Evolutionary conservation across 176 grass and related monocot genomes (phyloP).

Genomic region (Lolium multiflorum): DNA sequence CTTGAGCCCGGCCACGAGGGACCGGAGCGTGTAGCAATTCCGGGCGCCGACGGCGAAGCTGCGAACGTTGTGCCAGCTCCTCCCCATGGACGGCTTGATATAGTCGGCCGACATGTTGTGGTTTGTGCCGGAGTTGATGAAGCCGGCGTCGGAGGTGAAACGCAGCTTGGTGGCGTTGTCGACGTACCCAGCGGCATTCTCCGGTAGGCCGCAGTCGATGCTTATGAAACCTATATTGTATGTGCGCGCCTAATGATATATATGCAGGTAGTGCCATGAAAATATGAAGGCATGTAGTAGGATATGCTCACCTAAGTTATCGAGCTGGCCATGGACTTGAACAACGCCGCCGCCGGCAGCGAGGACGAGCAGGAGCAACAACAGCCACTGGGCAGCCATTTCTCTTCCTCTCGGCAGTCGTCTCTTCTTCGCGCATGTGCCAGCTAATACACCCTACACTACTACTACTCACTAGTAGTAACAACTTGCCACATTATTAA

Average conservation of each 20-base stretch:
- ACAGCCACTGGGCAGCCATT: background rate
- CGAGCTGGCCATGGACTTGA: conserved; percentile 32
- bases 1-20: conserved; percentile 45
- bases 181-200: conserved; percentile 35
- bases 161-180: conserved; percentile 39
- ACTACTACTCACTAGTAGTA: too few species aligned
- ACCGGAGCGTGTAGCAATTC: conserved; percentile 65
- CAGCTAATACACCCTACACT: background rate
- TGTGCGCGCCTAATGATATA: background rate
- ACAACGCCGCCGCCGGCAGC: background rate
- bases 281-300: background rate
- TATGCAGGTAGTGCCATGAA: background rate
- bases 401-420: background rate
- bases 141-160: conserved; percentile 44
- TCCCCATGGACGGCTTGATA: background rate
- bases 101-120: conserved; percentile 47
- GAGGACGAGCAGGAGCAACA: conserved; percentile 9
- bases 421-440: background rate
- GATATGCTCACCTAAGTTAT: background rate
- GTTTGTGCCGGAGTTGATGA: conserved; percentile 51
- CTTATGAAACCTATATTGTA: conserved; percentile 54
- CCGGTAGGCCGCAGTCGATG: conserved; percentile 62
- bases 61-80: conserved; percentile 36
- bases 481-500: too few species aligned
- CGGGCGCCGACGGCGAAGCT: conserved; percentile 60